Conservation (phyloP, 495 filamentous ascomycete species). For the Sabuloglossum arenarium region DNA sequence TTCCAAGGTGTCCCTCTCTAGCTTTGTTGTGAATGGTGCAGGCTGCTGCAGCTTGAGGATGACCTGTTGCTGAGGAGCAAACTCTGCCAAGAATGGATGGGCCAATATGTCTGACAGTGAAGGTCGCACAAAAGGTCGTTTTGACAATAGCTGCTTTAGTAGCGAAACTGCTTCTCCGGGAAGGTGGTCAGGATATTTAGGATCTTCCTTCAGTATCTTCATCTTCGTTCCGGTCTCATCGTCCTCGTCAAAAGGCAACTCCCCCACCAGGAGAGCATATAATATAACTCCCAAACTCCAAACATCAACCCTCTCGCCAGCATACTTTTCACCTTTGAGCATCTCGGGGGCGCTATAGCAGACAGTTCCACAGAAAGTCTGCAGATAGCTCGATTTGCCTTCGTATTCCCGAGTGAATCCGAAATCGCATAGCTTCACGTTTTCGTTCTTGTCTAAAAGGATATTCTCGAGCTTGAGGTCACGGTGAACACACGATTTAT, state of each 20-base stretch:
- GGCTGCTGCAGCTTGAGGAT: slow-evolving; percentile 74
- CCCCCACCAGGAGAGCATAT: slow-evolving; percentile 77
- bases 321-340: slow-evolving; percentile 96
- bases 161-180: slow-evolving; percentile 56
- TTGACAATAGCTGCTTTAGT: slow-evolving; percentile 59
- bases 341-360: slow-evolving; percentile 97
- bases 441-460: slow-evolving; percentile 85
- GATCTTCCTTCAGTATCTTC: slow-evolving; percentile 67
- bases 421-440: slow-evolving; percentile 98
- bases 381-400: slow-evolving; percentile 80
- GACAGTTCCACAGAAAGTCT: slow-evolving; percentile 94
- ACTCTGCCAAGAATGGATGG: slow-evolving; percentile 74
- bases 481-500: slow-evolving; percentile 86
- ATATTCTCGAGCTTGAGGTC: slow-evolving; percentile 97
- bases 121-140: slow-evolving; percentile 69
- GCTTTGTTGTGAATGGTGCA: slow-evolving; percentile 62
- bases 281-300: slow-evolving; percentile 96
- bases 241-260: slow-evolving; percentile 88
- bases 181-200: slow-evolving; percentile 62
- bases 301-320: slow-evolving; percentile 90
- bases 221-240: slow-evolving; percentile 59
- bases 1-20: slow-evolving; percentile 82
- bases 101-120: slow-evolving; percentile 70
- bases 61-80: slow-evolving; percentile 73
- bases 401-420: slow-evolving; percentile 97